Evolutionary conservation across 2,329 filamentous ascomycete species (phyloP).

Genomic region (Neofusicoccum sp.): DNA sequence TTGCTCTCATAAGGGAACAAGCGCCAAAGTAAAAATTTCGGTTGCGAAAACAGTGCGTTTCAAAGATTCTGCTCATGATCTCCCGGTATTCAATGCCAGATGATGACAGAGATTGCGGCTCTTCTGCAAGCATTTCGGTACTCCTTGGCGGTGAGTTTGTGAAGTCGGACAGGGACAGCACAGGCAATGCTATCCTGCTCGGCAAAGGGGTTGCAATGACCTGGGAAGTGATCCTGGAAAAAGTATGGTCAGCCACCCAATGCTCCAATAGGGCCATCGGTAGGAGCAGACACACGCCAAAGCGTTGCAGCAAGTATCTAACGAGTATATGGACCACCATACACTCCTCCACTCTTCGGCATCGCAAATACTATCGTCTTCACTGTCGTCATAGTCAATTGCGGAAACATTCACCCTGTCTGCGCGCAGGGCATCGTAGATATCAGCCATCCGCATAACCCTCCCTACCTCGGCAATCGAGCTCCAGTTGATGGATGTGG

Average conservation of each 20-base stretch:
- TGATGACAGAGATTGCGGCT: not conserved
- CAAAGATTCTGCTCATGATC: not conserved
- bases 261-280: not conserved
- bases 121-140: not conserved
- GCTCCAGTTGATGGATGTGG: not conserved
- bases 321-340: not conserved
- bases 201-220: not conserved
- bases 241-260: not conserved
- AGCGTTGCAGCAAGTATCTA: not conserved
- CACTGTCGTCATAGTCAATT: not conserved
- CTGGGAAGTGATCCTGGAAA: not conserved
- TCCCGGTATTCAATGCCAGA: not conserved
- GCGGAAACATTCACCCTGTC: not conserved
- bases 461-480: not conserved
- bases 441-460: not conserved
- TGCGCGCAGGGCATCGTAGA: not conserved
- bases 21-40: not conserved
- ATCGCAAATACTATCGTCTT: not conserved
- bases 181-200: not conserved
- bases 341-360: not conserved
- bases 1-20: not conserved
- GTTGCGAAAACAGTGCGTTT: not conserved
- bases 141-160: not conserved
- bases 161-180: not conserved
- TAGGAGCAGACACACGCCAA: not conserved